Conservation (phyloP, 108 stramenopile species). For the Cyclotella baltica region DNA sequence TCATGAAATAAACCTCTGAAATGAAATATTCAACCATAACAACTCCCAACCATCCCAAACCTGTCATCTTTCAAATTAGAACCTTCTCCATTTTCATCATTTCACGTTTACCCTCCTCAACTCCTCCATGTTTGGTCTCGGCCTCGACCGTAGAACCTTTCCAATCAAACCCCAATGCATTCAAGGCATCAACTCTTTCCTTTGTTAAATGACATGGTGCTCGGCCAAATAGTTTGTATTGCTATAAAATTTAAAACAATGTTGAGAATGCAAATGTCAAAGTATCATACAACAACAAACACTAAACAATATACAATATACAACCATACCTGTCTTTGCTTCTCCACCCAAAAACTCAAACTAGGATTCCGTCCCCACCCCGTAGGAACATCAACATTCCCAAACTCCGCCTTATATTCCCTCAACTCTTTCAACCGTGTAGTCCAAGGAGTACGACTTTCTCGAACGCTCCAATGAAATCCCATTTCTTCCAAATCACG, state of each 20-base stretch:
- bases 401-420: constrained; percentile 14
- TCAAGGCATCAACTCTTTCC: constrained; percentile 12
- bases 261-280: not conserved
- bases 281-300: not conserved
- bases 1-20: too few species aligned
- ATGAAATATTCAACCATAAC: too few species aligned
- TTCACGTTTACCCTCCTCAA: not conserved
- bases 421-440: constrained; percentile 20
- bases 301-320: not conserved
- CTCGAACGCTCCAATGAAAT: constrained; percentile 32
- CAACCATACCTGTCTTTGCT: constrained; percentile 25
- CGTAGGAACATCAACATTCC: constrained; percentile 27
- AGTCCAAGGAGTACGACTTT: constrained; percentile 20
- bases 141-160: not conserved
- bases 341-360: constrained; percentile 33
- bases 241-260: constrained; percentile 1
- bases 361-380: constrained; percentile 30
- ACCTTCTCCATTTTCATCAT: not conserved
- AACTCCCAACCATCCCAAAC: too few species aligned
- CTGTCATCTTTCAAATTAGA: too few species aligned
- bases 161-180: constrained; percentile 25
- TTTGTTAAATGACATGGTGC: constrained; percentile 23
- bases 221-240: constrained; percentile 25
- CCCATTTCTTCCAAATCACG: constrained; percentile 32
- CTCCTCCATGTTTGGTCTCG: not conserved